A percentile compares a stretch with the other conserved stretches of the same genome.
These are phyloP conservation scores for Backusella australiensis DNA, from an alignment of 192 early-diverging fungal genomes.

Conservation along the genomic window DNA sequence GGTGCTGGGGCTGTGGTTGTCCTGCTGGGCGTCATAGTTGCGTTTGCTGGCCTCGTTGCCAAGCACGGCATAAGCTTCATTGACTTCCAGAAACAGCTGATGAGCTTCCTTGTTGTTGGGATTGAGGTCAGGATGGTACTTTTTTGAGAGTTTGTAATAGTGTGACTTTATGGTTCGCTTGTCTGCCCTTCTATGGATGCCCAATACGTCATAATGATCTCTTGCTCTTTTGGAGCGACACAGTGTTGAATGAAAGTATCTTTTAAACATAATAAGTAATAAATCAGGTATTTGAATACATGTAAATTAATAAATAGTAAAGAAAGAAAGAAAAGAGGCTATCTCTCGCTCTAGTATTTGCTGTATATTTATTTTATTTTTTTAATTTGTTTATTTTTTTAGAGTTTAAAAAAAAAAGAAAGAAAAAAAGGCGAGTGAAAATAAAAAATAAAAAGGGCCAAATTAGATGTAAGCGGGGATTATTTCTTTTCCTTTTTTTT, in stretches of 20 bases:
- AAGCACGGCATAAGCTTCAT: slow-evolving; percentile 83
- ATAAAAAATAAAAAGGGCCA: background rate
- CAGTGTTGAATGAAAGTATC: slow-evolving; percentile 2
- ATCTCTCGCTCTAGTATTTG: background rate
- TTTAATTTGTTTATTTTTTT: slow-evolving; percentile 10
- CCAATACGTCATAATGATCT: slow-evolving; percentile 48
- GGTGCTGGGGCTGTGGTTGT: background rate
- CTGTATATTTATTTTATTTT: background rate
- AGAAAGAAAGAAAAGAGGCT: background rate
- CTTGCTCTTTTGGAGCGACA: background rate
- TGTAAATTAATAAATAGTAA: background rate
- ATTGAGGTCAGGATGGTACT: slow-evolving; percentile 84
- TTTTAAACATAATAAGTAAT: background rate
- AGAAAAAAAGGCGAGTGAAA: background rate
- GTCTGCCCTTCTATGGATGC: slow-evolving; percentile 37
- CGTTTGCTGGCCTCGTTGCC: slow-evolving; percentile 65
- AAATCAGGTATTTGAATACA: background rate
- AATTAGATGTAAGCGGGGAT: background rate
- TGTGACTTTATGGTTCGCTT: slow-evolving; percentile 62
- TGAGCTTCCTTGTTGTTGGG: slow-evolving; percentile 65
- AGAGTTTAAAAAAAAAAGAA: background rate
- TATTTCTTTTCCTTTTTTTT: slow-evolving; percentile 43
- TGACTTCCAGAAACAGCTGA: slow-evolving; percentile 72
- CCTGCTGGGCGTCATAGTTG: slow-evolving; percentile 73
- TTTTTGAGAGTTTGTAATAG: slow-evolving; percentile 75